Conservation (phyloP, 2,329 filamentous ascomycete species). For the Apiospora phragmitis region DNA sequence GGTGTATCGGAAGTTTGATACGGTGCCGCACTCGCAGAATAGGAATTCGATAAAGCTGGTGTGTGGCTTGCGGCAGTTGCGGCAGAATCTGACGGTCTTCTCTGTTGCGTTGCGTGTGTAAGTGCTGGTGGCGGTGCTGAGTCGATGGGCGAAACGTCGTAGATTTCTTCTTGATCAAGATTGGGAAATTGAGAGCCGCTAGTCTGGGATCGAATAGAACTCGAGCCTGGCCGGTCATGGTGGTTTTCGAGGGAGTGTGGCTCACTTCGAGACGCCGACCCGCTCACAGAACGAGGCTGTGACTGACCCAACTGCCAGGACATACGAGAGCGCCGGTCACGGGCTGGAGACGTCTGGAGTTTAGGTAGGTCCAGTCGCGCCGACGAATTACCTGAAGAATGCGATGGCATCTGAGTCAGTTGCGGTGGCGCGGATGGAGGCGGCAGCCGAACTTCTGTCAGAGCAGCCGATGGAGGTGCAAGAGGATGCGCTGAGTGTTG, state of each 20-base stretch:
- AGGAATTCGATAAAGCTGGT: slow-evolving; percentile 23
- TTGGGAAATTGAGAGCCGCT: neutral
- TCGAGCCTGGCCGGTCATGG: slow-evolving; percentile 10
- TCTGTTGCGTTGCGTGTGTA: neutral
- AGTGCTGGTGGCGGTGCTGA: neutral
- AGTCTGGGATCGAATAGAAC: neutral
- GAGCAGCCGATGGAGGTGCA: neutral
- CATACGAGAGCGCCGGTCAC: slow-evolving; percentile 20
- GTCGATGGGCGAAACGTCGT: slow-evolving; percentile 29
- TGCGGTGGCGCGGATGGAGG: slow-evolving; percentile 11
- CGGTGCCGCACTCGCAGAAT: slow-evolving; percentile 19
- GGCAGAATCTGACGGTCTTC: neutral
- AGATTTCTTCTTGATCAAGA: slow-evolving; percentile 26
- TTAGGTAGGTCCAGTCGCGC: slow-evolving; percentile 30
- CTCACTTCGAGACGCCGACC: neutral
- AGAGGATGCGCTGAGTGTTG: neutral
- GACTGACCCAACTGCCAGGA: slow-evolving; percentile 16
- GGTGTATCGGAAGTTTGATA: slow-evolving; percentile 17
- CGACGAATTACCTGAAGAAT: slow-evolving; percentile 13
- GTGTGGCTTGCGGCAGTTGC: slow-evolving; percentile 16
- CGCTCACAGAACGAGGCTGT: slow-evolving; percentile 15
- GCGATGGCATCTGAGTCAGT: slow-evolving; percentile 15
- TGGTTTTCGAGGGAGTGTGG: neutral
- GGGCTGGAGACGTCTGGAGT: slow-evolving; percentile 26
- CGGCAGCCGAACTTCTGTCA: neutral